phyloP scores from a whole-genome alignment of 371 early-diverging fungal species.

The Saksenaea vasiformis region DNA sequence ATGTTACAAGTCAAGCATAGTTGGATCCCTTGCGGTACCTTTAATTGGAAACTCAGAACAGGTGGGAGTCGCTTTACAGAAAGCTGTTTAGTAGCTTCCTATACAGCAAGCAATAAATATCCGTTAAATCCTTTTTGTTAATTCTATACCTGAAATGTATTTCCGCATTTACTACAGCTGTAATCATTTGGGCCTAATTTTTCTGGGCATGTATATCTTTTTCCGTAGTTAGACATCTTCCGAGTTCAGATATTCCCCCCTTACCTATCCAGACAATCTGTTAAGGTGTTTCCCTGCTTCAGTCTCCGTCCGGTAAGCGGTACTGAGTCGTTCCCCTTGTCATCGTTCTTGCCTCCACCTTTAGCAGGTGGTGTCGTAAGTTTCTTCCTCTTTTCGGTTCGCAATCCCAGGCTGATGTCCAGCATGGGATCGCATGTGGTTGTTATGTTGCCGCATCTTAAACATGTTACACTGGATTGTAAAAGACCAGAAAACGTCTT shows the following conservation, averaged over 20 bases:
- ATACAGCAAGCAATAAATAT: slow-evolving; percentile 10
- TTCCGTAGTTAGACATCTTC: background rate
- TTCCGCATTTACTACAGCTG: slow-evolving; percentile 73
- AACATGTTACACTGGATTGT: slow-evolving; percentile 88
- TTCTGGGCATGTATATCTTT: slow-evolving; percentile 76
- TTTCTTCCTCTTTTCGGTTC: slow-evolving; percentile 48
- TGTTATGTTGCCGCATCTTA: slow-evolving; percentile 79
- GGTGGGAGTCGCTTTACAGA: slow-evolving; percentile 85
- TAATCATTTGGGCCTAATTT: slow-evolving; percentile 72
- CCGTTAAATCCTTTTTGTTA: background rate
- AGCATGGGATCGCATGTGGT: slow-evolving; percentile 86
- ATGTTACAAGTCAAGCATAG: background rate
- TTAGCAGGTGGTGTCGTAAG: slow-evolving; percentile 12
- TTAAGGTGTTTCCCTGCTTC: slow-evolving; percentile 43
- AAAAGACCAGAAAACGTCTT: slow-evolving; percentile 88
- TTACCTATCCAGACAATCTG: slow-evolving; percentile 62
- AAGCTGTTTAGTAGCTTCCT: slow-evolving; percentile 85
- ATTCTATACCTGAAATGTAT: slow-evolving; percentile 47
- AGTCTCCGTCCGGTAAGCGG: slow-evolving; percentile 19
- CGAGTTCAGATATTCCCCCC: background rate
- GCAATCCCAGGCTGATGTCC: slow-evolving; percentile 88
- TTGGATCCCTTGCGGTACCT: slow-evolving; percentile 48
- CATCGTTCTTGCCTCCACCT: slow-evolving; percentile 17
- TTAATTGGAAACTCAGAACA: slow-evolving; percentile 87
- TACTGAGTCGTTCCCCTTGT: slow-evolving; percentile 7